Conservation (phyloP, 2,329 filamentous ascomycete genomes). For the Boeremia exigua region DNA sequence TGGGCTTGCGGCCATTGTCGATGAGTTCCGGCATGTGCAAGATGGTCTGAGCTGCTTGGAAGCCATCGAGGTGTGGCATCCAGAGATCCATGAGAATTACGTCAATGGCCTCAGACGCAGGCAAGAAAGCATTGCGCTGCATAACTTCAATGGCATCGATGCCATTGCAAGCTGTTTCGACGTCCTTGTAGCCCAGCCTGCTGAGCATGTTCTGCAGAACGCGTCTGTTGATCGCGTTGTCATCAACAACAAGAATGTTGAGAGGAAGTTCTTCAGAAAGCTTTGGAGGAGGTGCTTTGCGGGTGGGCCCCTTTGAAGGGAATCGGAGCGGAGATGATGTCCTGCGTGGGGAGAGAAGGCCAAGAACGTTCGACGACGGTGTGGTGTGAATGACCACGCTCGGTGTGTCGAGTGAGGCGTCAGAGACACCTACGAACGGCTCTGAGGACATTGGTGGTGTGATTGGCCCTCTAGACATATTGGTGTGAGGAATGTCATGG, state of each 20-base stretch:
- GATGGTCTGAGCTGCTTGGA: constrained; percentile 70
- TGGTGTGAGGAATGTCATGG: constrained; percentile 28
- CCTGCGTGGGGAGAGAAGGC: constrained; percentile 38
- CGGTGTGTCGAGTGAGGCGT: constrained; percentile 13
- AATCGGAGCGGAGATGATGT: constrained; percentile 37
- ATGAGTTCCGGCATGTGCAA: constrained; percentile 55
- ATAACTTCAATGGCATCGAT: constrained; percentile 70
- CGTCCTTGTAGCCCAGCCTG: constrained; percentile 69
- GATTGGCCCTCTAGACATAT: constrained; percentile 27
- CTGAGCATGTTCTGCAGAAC: constrained; percentile 70
- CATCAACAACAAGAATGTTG: constrained; percentile 73
- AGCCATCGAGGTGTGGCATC: constrained; percentile 78
- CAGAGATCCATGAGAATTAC: constrained; percentile 76
- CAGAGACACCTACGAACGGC: constrained; percentile 23
- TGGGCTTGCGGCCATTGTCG: constrained; percentile 44
- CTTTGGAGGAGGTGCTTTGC: constrained; percentile 23
- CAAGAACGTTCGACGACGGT: constrained; percentile 15
- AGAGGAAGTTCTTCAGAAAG: constrained; percentile 68
- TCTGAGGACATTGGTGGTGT: constrained; percentile 40
- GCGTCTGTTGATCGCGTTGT: constrained; percentile 74
- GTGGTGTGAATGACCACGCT: constrained; percentile 19
- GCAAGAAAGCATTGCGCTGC: constrained; percentile 45
- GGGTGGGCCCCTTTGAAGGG: constrained; percentile 35
- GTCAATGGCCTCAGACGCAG: constrained; percentile 56
- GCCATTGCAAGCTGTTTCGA: constrained; percentile 72